Conservation (phyloP, 768 basidiomycete genomes). For the Leccinum truebloodii region DNA sequence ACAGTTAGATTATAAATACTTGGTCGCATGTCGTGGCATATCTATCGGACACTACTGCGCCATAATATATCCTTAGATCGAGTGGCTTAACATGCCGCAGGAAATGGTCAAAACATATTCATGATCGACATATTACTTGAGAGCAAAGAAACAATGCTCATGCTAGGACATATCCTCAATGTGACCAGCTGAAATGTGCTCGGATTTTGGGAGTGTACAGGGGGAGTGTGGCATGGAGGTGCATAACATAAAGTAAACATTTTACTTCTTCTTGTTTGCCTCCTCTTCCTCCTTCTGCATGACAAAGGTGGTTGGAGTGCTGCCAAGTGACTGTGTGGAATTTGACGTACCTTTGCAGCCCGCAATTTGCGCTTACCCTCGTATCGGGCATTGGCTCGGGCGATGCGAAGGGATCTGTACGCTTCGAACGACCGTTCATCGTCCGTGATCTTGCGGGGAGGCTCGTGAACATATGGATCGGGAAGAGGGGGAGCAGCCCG, state of each 20-base stretch:
- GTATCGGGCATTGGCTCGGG: conserved; percentile 79
- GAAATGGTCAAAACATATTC: background rate
- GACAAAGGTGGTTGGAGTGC: conserved; percentile 18
- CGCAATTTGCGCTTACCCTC: conserved; percentile 88
- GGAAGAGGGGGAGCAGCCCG: conserved; percentile 70
- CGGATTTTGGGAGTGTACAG: conserved; percentile 41
- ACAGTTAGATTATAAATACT: no score
- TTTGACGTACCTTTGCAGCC: conserved; percentile 70
- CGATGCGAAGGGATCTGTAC: conserved; percentile 82
- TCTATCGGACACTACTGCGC: background rate
- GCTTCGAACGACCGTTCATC: conserved; percentile 91
- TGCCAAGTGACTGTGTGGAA: background rate
- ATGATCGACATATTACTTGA: background rate
- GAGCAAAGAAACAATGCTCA: conserved; percentile 13
- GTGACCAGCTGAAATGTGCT: conserved; percentile 19
- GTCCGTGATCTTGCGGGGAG: conserved; percentile 88
- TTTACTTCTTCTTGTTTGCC: conserved; percentile 87
- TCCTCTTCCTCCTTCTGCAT: conserved; percentile 87
- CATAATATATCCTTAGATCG: background rate
- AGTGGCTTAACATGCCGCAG: conserved; percentile 6
- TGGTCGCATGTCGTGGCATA: background rate
- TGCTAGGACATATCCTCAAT: conserved; percentile 34
- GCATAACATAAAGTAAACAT: conserved; percentile 16
- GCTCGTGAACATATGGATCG: conserved; percentile 65
- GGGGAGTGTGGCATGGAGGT: conserved; percentile 27